Conservation (phyloP, 2,329 filamentous ascomycete genomes). For the Diaporthe ilicicola region DNA sequence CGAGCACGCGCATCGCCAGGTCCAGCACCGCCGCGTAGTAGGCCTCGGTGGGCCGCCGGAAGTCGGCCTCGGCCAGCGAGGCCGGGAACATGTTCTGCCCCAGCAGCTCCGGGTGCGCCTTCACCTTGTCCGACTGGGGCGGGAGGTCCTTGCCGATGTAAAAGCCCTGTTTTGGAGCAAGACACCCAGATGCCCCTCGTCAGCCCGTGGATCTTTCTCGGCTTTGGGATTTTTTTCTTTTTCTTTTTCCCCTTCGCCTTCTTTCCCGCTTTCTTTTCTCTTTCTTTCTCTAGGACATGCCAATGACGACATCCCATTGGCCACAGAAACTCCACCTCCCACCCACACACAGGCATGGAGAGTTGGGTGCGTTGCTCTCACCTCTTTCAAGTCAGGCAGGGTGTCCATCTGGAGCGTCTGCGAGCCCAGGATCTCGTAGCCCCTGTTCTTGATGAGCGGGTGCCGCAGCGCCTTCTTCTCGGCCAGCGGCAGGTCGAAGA, state of each 20-base stretch:
- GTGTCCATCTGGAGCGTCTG: conserved; percentile 54
- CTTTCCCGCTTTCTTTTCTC: not conserved
- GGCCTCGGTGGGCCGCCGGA: conserved; percentile 48
- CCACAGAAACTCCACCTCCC: not conserved
- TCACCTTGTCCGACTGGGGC: conserved; percentile 36
- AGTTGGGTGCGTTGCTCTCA: conserved; percentile 10
- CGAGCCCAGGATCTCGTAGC: conserved; percentile 57
- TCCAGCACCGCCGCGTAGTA: conserved; percentile 51
- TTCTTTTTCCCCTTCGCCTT: not conserved
- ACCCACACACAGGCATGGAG: not conserved
- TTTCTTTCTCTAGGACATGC: not conserved
- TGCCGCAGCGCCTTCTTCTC: conserved; percentile 49
- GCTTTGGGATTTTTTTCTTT: too few relatives aligned
- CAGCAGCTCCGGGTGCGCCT: conserved; percentile 50
- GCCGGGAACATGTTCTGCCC: conserved; percentile 49
- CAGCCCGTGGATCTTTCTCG: not conserved
- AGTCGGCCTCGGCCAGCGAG: conserved; percentile 38
- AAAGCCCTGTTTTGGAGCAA: conserved; percentile 43
- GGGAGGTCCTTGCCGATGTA: conserved; percentile 51
- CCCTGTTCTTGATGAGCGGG: conserved; percentile 47
- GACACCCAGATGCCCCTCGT: not conserved
- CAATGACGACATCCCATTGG: too few relatives aligned
- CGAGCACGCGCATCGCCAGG: conserved; percentile 51
- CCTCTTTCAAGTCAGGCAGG: conserved; percentile 57
- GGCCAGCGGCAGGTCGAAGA: conserved; percentile 58